Conservation (phyloP, 2,329 filamentous ascomycete genomes). For the Trichophaea hybrida region DNA sequence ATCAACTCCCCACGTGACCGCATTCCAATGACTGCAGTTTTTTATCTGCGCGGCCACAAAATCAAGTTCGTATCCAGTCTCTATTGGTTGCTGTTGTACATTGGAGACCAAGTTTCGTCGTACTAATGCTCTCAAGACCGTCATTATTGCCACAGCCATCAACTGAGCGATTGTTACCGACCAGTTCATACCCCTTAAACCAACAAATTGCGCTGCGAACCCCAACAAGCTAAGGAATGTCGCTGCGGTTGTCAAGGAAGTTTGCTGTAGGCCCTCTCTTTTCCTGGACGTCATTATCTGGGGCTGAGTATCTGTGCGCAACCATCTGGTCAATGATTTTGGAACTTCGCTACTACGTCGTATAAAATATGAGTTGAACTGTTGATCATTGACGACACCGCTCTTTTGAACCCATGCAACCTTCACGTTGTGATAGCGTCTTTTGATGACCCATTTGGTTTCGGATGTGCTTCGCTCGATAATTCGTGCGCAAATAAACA, state of each 20-base stretch:
- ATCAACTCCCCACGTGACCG: too few species aligned
- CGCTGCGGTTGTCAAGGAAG: slow-evolving; percentile 2
- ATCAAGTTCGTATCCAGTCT: background rate
- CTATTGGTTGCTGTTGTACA: background rate
- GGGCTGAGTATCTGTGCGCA: background rate
- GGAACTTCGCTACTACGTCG: too few species aligned
- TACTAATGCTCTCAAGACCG: slow-evolving; percentile 23
- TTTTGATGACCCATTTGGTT: slow-evolving; percentile 2
- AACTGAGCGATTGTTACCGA: slow-evolving; percentile 16
- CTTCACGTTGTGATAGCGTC: background rate
- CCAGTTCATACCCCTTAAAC: slow-evolving; percentile 6
- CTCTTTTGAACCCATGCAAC: slow-evolving; percentile 28
- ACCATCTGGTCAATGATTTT: too few species aligned
- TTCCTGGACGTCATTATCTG: background rate
- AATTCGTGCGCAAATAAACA: slow-evolving; percentile 29
- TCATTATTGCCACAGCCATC: slow-evolving; percentile 25
- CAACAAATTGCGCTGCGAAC: slow-evolving; percentile 19
- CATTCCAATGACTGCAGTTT: slow-evolving; percentile 8
- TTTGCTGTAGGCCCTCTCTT: background rate
- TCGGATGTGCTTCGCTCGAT: slow-evolving; percentile 28
- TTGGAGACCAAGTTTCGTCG: slow-evolving; percentile 16
- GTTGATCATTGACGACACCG: slow-evolving; percentile 28
- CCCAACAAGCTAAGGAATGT: slow-evolving; percentile 5
- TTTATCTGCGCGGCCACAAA: background rate
- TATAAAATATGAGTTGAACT: slow-evolving; percentile 25